Percentiles rank a stretch among this genome's conserved stretches.
These are phyloP conservation scores for Fusarium tuaranense DNA, from an alignment of 2,329 filamentous ascomycete genomes.

Conservation along the genomic window DNA sequence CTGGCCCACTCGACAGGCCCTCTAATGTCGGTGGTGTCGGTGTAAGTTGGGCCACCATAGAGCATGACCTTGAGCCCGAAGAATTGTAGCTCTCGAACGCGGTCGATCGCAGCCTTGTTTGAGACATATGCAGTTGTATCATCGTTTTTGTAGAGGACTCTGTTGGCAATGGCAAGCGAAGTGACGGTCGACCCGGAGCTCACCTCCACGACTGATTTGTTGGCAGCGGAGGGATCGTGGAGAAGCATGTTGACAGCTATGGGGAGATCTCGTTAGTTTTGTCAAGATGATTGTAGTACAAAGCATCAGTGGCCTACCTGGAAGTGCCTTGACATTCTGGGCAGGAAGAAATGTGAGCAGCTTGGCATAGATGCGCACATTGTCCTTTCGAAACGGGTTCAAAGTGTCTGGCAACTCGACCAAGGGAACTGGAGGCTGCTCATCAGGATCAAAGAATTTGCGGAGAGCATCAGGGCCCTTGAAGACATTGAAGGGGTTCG, in stretches of 20 bases:
- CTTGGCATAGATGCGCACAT: background rate
- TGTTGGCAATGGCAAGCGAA: background rate
- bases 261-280: background rate
- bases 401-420: background rate
- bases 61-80: conserved; percentile 2
- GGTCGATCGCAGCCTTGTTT: background rate
- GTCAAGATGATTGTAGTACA: background rate
- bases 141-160: background rate
- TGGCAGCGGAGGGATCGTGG: background rate
- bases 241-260: conserved; percentile 3
- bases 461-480: background rate
- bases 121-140: conserved; percentile 2
- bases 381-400: background rate
- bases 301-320: background rate
- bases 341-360: background rate
- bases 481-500: background rate
- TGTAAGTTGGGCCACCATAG: background rate
- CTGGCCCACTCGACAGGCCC: conserved; percentile 1
- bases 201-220: background rate
- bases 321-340: conserved; percentile 1
- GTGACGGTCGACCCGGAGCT: conserved; percentile 1
- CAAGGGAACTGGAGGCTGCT: background rate
- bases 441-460: background rate
- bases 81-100: background rate
- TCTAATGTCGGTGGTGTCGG: conserved; percentile 1